phyloP scores from a whole-genome alignment of 805 yeast species.

The Clavispora vitiphila region DNA sequence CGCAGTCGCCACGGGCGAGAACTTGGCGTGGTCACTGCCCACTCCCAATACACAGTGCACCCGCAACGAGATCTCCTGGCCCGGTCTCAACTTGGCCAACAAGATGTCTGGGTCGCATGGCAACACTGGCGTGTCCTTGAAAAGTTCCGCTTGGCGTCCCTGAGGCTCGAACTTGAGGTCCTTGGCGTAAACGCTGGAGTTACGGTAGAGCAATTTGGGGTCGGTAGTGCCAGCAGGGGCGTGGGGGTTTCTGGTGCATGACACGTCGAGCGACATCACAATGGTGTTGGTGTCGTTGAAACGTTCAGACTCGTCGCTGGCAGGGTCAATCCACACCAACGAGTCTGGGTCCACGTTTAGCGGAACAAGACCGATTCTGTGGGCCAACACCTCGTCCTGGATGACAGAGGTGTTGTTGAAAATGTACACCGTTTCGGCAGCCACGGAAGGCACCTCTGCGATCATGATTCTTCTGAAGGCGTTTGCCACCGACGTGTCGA shows the following conservation, averaged over 20 bases:
- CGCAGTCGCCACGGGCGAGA: slow-evolving; percentile 95
- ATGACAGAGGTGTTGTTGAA: slow-evolving; percentile 94
- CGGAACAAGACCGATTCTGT: slow-evolving; percentile 90
- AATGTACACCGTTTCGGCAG: slow-evolving; percentile 86
- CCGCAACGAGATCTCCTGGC: slow-evolving; percentile 88
- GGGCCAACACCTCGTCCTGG: slow-evolving; percentile 95
- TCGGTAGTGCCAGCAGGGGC: slow-evolving; percentile 75
- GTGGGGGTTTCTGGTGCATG: slow-evolving; percentile 80
- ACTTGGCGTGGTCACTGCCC: slow-evolving; percentile 95
- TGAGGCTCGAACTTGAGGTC: slow-evolving; percentile 89
- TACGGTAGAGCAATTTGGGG: slow-evolving; percentile 78
- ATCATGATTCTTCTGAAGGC: slow-evolving; percentile 97
- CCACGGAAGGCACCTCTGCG: slow-evolving; percentile 93
- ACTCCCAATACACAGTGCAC: slow-evolving; percentile 89
- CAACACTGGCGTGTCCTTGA: slow-evolving; percentile 60
- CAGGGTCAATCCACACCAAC: slow-evolving; percentile 74
- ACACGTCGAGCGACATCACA: slow-evolving; percentile 73
- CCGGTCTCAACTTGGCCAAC: slow-evolving; percentile 90
- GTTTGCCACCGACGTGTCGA: slow-evolving; percentile 91
- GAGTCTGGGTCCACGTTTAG: slow-evolving; percentile 86
- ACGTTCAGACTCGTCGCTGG: slow-evolving; percentile 55
- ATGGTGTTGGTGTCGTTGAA: slow-evolving; percentile 87
- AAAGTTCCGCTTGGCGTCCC: slow-evolving; percentile 74
- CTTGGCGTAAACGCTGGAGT: slow-evolving; percentile 82
- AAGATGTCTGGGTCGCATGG: slow-evolving; percentile 87